Evolutionary conservation across 192 early-diverging fungal species (phyloP).

Genomic region (Coemansia sp.): DNA sequence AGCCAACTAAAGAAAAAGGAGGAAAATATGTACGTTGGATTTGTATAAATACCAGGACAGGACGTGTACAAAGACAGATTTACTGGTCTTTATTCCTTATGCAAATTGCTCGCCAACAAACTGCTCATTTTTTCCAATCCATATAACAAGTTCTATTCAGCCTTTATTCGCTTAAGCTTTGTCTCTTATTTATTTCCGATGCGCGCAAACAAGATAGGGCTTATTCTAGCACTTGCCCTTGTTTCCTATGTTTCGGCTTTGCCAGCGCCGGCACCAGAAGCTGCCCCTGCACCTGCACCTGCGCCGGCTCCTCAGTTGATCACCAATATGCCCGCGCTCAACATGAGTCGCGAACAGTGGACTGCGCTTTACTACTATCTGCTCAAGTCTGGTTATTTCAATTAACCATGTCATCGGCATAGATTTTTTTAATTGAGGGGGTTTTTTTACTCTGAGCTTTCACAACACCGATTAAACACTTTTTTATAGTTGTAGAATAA

Average conservation of each 20-base stretch:
- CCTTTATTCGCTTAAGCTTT: background rate
- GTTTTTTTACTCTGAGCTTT: background rate
- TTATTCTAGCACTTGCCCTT: constrained; percentile 8
- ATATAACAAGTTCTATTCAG: too few relatives aligned
- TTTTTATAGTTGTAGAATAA: too few relatives aligned
- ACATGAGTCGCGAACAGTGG: constrained; percentile 18
- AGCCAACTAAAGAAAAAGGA: too few relatives aligned
- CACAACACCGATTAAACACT: too few relatives aligned
- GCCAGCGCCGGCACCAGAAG: constrained; percentile 7
- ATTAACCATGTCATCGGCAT: background rate
- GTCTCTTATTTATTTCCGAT: background rate
- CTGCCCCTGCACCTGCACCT: background rate
- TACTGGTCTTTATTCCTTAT: background rate
- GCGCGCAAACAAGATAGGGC: background rate
- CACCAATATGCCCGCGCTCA: constrained; percentile 16
- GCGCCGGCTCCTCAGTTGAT: constrained; percentile 11
- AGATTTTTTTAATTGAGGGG: constrained; percentile 2
- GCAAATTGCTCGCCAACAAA: background rate
- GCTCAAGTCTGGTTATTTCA: constrained; percentile 10
- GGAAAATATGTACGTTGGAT: too few relatives aligned
- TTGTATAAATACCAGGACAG: background rate
- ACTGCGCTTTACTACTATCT: constrained; percentile 14
- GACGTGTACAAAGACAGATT: background rate
- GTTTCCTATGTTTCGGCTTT: background rate
- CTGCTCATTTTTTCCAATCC: background rate